Evolutionary conservation across 2,329 filamentous ascomycete species (phyloP).

Genomic region (Xylaria sp.): DNA sequence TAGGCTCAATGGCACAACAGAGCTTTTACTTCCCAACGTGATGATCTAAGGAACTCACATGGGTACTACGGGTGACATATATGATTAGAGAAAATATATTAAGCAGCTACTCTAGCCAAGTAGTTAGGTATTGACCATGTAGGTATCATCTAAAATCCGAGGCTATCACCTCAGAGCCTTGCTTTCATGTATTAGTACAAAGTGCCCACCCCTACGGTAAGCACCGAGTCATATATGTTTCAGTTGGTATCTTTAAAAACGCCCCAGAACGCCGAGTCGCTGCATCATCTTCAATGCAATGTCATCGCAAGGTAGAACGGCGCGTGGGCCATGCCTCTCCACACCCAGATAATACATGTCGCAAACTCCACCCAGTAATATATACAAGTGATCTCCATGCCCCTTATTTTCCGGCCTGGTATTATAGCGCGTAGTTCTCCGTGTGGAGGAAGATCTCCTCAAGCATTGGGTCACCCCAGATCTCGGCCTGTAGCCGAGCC

Average conservation of each 20-base stretch:
- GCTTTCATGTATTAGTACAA: constrained; percentile 16
- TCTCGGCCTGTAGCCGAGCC: constrained; percentile 78
- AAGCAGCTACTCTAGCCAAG: not conserved
- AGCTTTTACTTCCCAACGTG: not conserved
- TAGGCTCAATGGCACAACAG: no score
- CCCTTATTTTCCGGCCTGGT: not conserved
- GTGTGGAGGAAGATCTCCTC: constrained; percentile 95
- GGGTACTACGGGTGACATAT: not conserved
- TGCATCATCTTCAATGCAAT: constrained; percentile 11
- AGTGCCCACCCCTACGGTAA: not conserved
- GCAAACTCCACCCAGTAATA: constrained; percentile 8
- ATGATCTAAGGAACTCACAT: not conserved
- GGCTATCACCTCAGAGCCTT: not conserved
- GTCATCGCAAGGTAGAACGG: not conserved
- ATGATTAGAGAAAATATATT: constrained; percentile 6
- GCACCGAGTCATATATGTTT: constrained; percentile 2
- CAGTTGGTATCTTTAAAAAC: constrained; percentile 26
- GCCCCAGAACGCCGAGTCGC: constrained; percentile 26
- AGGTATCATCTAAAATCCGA: constrained; percentile 18
- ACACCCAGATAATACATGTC: not conserved
- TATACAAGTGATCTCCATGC: constrained; percentile 20
- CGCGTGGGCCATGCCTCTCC: not conserved
- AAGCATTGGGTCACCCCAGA: constrained; percentile 77
- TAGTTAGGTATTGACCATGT: not conserved
- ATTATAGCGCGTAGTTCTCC: constrained; percentile 87